phyloP scores from a whole-genome alignment of 208 protist genomes.

The Leishmania gerbilli region DNA sequence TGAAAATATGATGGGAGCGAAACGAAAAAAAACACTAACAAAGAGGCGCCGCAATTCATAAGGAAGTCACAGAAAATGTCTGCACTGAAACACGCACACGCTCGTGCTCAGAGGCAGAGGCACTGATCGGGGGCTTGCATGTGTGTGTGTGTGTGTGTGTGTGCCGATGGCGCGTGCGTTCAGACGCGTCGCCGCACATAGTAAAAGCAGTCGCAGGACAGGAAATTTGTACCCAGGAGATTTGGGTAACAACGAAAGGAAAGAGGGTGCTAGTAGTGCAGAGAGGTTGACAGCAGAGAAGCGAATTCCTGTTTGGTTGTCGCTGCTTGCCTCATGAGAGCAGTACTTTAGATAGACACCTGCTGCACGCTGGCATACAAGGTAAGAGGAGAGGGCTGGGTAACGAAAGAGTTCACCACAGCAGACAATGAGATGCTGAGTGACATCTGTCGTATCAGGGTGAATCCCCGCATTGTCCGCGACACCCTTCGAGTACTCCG shows the following conservation, averaged over 20 bases:
- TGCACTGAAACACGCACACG: not conserved
- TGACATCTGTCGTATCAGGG: not conserved
- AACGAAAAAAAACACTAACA: not conserved
- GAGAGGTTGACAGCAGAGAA: not conserved
- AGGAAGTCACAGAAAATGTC: not conserved
- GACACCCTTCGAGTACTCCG: not conserved
- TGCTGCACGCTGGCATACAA: not conserved
- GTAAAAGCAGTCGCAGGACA: too few relatives aligned
- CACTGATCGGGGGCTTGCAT: not conserved
- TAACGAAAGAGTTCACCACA: not conserved
- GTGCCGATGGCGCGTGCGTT: not conserved
- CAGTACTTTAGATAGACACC: too few relatives aligned
- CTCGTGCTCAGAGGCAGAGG: not conserved
- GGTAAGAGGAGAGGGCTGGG: not conserved
- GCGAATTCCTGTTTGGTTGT: not conserved
- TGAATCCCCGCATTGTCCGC: not conserved
- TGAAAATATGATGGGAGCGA: not conserved
- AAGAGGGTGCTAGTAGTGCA: not conserved
- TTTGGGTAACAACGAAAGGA: not conserved
- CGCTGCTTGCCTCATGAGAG: not conserved
- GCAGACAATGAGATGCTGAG: not conserved
- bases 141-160: not conserved
- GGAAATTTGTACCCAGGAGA: not conserved
- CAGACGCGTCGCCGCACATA: too few relatives aligned
- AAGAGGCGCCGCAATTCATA: not conserved